Evolutionary conservation across 257 asterid species (phyloP), one percentile per base, ranked within the genome.

Genomic region (Forsythia suspensa): DNA sequence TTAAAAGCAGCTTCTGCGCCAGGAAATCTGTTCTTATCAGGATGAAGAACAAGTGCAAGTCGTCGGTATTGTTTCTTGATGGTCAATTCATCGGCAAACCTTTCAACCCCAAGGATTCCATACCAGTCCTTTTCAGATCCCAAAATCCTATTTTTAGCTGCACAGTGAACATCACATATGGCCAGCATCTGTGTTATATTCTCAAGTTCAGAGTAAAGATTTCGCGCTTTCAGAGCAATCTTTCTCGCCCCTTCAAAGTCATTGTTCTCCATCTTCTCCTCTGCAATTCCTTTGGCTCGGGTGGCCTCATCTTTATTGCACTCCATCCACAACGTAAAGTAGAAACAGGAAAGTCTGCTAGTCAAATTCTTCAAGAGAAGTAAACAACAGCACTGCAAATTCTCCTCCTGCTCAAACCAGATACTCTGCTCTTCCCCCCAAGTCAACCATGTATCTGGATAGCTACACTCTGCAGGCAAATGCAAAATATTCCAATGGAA

Each of bases 1-100:
- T 94, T 91, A 81, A 94, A 92, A 83, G 98, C 97, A 66, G 95
- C 92, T 84, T 94, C 98, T 20, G 97, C 96, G 71, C 98, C 98
- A 42, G 96, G 94, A 43, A 91, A 91, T 71, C 89, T 86, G 88
- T 92, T 94, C 84, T 94, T 94, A 82, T 94, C 98, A 55, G 98
- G 98, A 86, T 94, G 98, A 73, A 94, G 95, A 52, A 79, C 51
- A 36, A 94, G 95, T 72, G 97, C 97, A 72, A 94, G 94, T 81
- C 86, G 89, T 55, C 97, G 87, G 79, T 90, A 92, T 77, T 92
- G 96, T 81, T 91, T 94, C 90, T 73, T 89, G 69, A 94, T 78
- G 59, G 84, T 76, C 63, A 40, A 74, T 81, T 92, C 97, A 85
- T 92, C 97, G 57, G 91, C 89, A 8, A 81, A 73, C 85, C 75